Base-by-base conservation (phyloP, 2,329 filamentous ascomycete species). In the Dactylellina sp. region DNA sequence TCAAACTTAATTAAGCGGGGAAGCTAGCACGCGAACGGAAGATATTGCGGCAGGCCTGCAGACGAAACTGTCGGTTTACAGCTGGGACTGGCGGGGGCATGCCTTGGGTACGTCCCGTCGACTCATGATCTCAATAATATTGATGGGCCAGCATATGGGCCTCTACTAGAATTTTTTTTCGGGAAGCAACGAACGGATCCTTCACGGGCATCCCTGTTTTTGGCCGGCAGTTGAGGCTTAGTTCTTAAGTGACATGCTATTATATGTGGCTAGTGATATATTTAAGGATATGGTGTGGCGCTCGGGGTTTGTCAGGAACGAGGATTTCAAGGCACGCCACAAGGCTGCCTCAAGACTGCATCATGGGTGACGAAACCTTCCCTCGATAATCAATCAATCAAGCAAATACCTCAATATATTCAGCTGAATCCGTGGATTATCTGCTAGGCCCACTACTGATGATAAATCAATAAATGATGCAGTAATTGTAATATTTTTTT, bases 281-380 rank as follows among this genome's bases (percentile, higher is more conserved):
- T n/a, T n/a, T n/a, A 5, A 32, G 28, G 9, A 32, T 32, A 32
- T 4, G 28, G 28, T 32, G 28, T 32, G 28, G 28, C 28, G 28
- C 28, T 32, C 28, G 28, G 35, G 16, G 7, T 32, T 50, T 9
- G 50, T 7, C 11, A 40, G n/a, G 37, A 14, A 40, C 52, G 18
- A 47, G 22, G 25, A 39, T 59, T 39, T 60, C 50, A 65, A 72
- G 68, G 68, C 68, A 72, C 53, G 60, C 60, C 68, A 47, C 68
- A 64, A 72, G 68, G 68, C 68, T 40, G 37, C 68, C 60, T 56
- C 16, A 44, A 14, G 60, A 2, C 18, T 32, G 28, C 60, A 72
- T 72, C 60, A 72, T 44, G 28, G 44, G 37, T 65, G 4, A 63
- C 57, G 49, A 57, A 56, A 52, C 24, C 9, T 55, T n/a, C n/a